Evolutionary conservation across 1,139 yeast species (phyloP).

Genomic region (Blastobotrys arbuscula): DNA sequence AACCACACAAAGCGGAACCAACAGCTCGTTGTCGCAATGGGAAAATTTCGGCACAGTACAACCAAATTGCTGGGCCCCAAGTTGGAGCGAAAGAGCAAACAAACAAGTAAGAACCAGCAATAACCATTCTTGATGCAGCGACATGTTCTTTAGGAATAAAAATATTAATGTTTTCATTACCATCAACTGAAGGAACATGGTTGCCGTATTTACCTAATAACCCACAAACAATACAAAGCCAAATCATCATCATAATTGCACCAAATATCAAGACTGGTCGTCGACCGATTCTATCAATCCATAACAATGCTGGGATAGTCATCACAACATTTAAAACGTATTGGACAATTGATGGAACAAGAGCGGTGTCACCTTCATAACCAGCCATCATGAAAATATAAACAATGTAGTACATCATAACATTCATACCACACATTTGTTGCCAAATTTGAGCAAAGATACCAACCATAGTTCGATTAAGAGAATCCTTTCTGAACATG

Average conservation of each 20-base stretch:
- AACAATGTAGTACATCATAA: conserved; percentile 46
- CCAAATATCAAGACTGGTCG: conserved; percentile 41
- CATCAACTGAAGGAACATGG: conserved; percentile 31
- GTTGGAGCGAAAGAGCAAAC: conserved; percentile 65
- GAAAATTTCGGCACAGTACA: conserved; percentile 53
- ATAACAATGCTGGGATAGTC: conserved; percentile 40
- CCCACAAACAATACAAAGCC: conserved; percentile 43
- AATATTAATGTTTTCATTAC: conserved; percentile 42
- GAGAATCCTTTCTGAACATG: conserved; percentile 44
- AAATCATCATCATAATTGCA: conserved; percentile 41
- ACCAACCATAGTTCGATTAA: conserved; percentile 49
- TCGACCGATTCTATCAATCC: conserved; percentile 51
- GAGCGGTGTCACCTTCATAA: conserved; percentile 27
- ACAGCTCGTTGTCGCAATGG: conserved; percentile 53
- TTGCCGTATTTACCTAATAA: conserved; percentile 37
- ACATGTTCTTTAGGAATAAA: conserved; percentile 39
- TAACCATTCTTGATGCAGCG: conserved; percentile 44
- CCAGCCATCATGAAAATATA: conserved; percentile 39
- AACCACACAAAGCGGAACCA: conserved; percentile 50
- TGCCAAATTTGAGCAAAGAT: conserved; percentile 64
- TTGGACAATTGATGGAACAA: conserved; percentile 56
- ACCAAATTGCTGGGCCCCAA: conserved; percentile 61
- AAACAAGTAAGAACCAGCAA: conserved; percentile 56
- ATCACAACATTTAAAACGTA: conserved; percentile 43
- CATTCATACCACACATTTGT: conserved; percentile 67